Evolutionary conservation across 73 alveolate genomes (phyloP), one percentile per base, ranked within the genome.

Genomic region (Effrenium voratum): DNA sequence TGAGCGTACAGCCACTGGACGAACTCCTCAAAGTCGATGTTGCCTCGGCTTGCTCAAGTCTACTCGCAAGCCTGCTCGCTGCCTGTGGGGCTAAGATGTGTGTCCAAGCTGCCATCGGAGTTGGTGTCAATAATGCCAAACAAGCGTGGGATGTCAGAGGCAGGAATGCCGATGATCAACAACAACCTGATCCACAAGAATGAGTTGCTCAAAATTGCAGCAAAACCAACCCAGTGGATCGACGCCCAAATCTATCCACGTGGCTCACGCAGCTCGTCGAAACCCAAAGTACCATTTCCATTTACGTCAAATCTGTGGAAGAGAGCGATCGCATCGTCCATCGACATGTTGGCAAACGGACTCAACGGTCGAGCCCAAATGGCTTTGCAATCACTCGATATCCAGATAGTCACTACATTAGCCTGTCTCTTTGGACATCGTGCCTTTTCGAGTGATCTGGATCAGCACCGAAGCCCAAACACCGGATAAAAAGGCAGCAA

Each of bases 121-220:
- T 90, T 90, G 72, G 97, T 90, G 88, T 90, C 97, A 70, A 90
- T 90, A 87, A 90, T 59, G 55, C 97, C 97, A n/a, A 90, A 90
- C 8, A 90, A 52, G 32, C 87, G 41, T 2, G 97, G 97, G 34
- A 90, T 80, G 40, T 90, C 88, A 0, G 88, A 34, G 0, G 97
- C 60, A 19, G 97, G 97, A 34, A 90, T 87, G 24, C 97, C 97
- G 10, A 90, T 76, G 50, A 90, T 90, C 46, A 90, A 87, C 41
- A 90, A 80, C 97, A 90, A 90, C 97, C 97, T 90, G 44, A 8
- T 2, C 63, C 41, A 24, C 68, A 10, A 1, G 10, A 3, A 77
- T 12, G 1, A 59, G 34, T 52, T 52, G 0, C 34, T 22, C 19
- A 22, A 6, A 60, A 12, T 38, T 13, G 40, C 36, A 66, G 16